Base-by-base conservation (phyloP, 306 rosid genomes). In the Cyclanthera cordifolia region DNA sequence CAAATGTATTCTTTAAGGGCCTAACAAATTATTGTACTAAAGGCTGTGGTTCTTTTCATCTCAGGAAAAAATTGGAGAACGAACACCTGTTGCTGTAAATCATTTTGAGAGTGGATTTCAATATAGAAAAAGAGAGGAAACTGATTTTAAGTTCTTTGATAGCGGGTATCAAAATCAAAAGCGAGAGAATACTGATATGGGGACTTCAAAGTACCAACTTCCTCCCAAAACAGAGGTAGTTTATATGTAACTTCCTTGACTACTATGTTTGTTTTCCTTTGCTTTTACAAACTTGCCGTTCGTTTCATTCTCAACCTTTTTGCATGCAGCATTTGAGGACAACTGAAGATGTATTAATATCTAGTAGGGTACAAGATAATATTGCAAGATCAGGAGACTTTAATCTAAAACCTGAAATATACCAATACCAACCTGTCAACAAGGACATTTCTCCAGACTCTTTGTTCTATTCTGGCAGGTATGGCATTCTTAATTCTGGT, bases 1-100 rank as follows among this genome's bases (percentile, higher is more conserved):
- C n/a, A n/a, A n/a, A n/a, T n/a, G n/a, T n/a, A n/a, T n/a, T n/a
- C n/a, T n/a, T n/a, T n/a, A n/a, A n/a, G n/a, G n/a, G n/a, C n/a
- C n/a, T 66, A 71, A 23, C 72, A 70, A 43, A 47, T 61, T 53
- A 53, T 45, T 64, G 63, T 21, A 34, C 54, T 12, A 73, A 70
- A 66, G 30, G 59, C 53, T 30, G 63, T 43, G 54, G 13, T 52
- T 76, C 66, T 37, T 45, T 47, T 72, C 21, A 34, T 56, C 54
- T 56, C 93, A 89, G 95, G 95, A 92, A 76, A 85, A 83, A 84
- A 83, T 87, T 71, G 82, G 84, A 75, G 88, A 87, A 79, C 72
- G 85, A 81, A 69, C 74, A 58, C 76, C 93, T 10, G 74, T 74
- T 49, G 74, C 64, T 58, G 83, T 80, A 69, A 76, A 27, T 50